Evolutionary conservation across 208 protist species (phyloP).

Genomic region (Spongospora subterranea): DNA sequence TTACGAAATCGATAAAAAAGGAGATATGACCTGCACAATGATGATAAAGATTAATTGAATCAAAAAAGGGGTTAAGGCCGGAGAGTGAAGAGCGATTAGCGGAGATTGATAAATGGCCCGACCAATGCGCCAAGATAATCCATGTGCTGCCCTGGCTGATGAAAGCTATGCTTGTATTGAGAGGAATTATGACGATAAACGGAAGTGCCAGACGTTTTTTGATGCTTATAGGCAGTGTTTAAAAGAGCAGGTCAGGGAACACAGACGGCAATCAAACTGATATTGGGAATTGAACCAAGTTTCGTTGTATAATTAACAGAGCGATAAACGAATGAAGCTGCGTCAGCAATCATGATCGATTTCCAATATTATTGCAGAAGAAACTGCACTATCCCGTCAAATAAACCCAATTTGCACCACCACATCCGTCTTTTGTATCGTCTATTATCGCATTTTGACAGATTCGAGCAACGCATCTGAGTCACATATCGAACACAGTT

Average conservation of each 20-base stretch:
- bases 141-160: slow-evolving; percentile 36
- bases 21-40: background rate
- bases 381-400: no score
- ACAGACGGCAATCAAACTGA: no score
- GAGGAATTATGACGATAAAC: background rate
- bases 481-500: no score
- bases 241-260: slow-evolving; percentile 42
- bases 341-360: no score
- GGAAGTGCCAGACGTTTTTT: background rate
- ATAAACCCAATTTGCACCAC: no score
- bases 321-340: no score
- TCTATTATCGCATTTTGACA: no score
- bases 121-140: background rate
- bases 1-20: background rate
- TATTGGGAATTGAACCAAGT: no score
- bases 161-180: slow-evolving; percentile 38
- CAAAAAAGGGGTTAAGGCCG: background rate
- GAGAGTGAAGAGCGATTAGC: background rate
- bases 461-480: no score
- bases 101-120: background rate
- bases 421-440: no score
- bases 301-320: no score
- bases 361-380: no score
- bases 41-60: background rate
- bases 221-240: slow-evolving; percentile 10